Percentiles rank a stretch among this genome's conserved stretches.
Conservation (phyloP, 768 basidiomycete genomes). For the Termitomyces sp. region DNA sequence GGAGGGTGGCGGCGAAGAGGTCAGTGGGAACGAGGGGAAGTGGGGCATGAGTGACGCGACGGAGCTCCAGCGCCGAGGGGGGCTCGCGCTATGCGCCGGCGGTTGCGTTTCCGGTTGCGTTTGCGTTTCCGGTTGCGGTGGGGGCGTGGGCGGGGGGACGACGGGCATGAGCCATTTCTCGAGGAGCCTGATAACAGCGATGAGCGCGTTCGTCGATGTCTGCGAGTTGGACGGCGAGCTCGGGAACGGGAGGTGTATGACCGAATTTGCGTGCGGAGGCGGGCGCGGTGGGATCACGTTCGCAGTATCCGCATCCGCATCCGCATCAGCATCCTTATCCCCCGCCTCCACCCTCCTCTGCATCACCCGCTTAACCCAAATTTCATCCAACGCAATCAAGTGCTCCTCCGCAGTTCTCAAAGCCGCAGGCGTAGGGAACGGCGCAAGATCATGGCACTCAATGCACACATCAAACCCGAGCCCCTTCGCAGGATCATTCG, state of each 20-base stretch:
- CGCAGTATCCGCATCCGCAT: too few species aligned
- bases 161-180: constrained; percentile 57
- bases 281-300: constrained; percentile 46
- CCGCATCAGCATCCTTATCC: constrained; percentile 7
- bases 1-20: constrained; percentile 13
- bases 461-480: constrained; percentile 81
- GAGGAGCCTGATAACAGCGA: constrained; percentile 63
- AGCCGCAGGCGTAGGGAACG: constrained; percentile 63
- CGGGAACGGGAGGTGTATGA: constrained; percentile 74
- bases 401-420: constrained; percentile 75
- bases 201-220: constrained; percentile 48
- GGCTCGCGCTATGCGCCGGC: too few species aligned
- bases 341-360: constrained; percentile 17
- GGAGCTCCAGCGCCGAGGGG: constrained; percentile 35
- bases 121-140: constrained; percentile 6
- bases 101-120: too few species aligned
- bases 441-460: constrained; percentile 80
- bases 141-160: constrained; percentile 14
- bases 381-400: constrained; percentile 53
- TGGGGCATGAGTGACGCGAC: constrained; percentile 34
- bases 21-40: constrained; percentile 26
- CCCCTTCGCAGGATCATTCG: constrained; percentile 42
- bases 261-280: constrained; percentile 63
- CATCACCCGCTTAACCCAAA: constrained; percentile 50
- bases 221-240: constrained; percentile 54